Evolutionary conservation across 2,329 filamentous ascomycete species (phyloP).

Genomic region (Fonsecaea erecta): DNA sequence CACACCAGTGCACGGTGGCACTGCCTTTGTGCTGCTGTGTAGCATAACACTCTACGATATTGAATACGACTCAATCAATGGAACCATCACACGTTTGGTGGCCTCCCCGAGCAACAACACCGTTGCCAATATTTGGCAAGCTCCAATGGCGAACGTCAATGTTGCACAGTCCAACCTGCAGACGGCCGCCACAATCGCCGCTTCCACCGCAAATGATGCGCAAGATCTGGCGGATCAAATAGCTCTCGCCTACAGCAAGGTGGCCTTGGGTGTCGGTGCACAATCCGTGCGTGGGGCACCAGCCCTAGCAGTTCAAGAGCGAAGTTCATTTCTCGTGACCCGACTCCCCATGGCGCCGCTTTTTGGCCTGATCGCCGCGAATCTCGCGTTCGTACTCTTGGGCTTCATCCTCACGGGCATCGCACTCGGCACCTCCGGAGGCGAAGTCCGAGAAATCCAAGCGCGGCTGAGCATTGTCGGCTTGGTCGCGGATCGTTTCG

Average conservation of each 20-base stretch:
- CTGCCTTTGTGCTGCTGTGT: conserved; percentile 33
- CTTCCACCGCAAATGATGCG: not conserved
- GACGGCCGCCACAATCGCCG: not conserved
- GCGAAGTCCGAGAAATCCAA: conserved; percentile 22
- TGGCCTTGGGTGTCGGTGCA: conserved; percentile 16
- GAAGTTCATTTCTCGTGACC: conserved; percentile 1
- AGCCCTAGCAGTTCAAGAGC: not conserved
- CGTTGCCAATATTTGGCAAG: not conserved
- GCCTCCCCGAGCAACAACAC: conserved; percentile 13
- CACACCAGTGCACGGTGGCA: conserved; percentile 17
- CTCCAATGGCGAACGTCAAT: not conserved
- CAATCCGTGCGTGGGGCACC: not conserved
- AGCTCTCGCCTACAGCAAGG: not conserved
- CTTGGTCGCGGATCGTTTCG: conserved; percentile 23
- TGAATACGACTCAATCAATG: conserved; percentile 35
- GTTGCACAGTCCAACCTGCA: not conserved
- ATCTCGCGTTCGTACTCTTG: conserved; percentile 6
- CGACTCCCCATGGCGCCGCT: conserved; percentile 4
- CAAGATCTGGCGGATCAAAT: not conserved
- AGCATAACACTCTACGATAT: conserved; percentile 37
- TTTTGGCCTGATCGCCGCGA: not conserved
- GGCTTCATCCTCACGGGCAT: conserved; percentile 8
- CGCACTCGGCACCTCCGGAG: conserved; percentile 7
- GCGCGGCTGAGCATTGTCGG: conserved; percentile 25
- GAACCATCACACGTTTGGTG: conserved; percentile 10